A percentile compares a stretch with the other conserved stretches of the same genome.
Conservation (phyloP, 176 grass and related monocot genomes). For the Rhipidocladum racemiflorum region DNA sequence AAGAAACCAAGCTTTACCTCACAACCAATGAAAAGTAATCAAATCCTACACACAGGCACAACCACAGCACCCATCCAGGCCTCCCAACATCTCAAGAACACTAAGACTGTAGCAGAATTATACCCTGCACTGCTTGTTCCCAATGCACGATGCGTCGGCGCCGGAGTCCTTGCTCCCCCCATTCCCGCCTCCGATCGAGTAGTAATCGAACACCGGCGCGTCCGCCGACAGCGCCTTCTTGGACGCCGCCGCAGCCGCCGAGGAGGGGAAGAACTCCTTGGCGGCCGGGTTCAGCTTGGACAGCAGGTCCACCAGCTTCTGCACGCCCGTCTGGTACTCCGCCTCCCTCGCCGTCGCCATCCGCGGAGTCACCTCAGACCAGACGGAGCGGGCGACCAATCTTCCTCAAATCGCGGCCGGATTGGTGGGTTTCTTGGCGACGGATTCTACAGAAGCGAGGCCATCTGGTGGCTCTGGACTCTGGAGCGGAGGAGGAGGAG, state of each 20-base stretch:
- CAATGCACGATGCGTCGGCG: background rate
- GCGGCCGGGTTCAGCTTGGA: conserved; percentile 87
- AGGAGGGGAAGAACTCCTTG: conserved; percentile 83
- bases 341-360: conserved; percentile 67
- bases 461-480: background rate
- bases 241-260: background rate
- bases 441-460: conserved; percentile 30
- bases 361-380: background rate
- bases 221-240: conserved; percentile 65
- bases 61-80: conserved; percentile 17
- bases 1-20: background rate
- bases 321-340: conserved; percentile 63
- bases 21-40: background rate
- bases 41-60: conserved; percentile 14
- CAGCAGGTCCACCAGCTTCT: conserved; percentile 81
- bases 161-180: conserved; percentile 38
- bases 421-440: background rate
- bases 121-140: conserved; percentile 56
- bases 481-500: background rate
- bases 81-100: background rate
- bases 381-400: background rate
- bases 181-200: conserved; percentile 12
- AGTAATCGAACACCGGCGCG: conserved; percentile 60
- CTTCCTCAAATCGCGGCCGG: conserved; percentile 34
- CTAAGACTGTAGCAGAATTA: background rate